Evolutionary conservation across 345 rosid species (phyloP).

Genomic region (Gossypium arboreum): DNA sequence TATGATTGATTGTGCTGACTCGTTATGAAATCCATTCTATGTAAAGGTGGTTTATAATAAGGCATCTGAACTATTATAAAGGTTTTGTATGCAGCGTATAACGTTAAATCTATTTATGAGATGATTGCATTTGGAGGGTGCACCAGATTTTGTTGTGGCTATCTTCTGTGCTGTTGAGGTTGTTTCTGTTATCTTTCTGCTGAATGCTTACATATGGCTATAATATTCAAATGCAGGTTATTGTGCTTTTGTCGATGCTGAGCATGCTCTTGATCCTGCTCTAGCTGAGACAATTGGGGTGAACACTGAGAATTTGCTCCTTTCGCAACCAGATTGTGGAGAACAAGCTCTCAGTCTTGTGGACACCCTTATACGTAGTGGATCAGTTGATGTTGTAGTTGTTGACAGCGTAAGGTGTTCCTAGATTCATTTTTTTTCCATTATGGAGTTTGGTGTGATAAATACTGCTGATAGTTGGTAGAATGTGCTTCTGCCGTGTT

Average conservation of each 20-base stretch:
- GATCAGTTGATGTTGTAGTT: constrained; percentile 91
- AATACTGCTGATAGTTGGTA: neutral
- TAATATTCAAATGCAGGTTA: constrained; percentile 46
- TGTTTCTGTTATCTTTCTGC: neutral
- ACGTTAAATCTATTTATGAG: neutral
- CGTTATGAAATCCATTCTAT: neutral
- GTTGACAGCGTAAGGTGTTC: constrained; percentile 89
- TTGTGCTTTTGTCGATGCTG: constrained; percentile 95
- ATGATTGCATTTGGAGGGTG: neutral
- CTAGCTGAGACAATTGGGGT: constrained; percentile 86
- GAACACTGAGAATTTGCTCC: constrained; percentile 82
- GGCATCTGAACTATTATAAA: neutral
- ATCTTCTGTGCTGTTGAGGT: neutral
- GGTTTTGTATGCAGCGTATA: neutral
- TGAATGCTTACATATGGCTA: constrained; percentile 12
- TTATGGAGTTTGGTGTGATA: neutral
- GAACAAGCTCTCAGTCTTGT: constrained; percentile 98
- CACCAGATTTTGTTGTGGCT: neutral
- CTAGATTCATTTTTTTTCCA: constrained; percentile 12
- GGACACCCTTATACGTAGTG: constrained; percentile 86
- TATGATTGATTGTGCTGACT: neutral
- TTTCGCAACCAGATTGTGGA: constrained; percentile 97
- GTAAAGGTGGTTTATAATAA: neutral
- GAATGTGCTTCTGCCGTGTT: neutral
- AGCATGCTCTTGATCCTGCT: constrained; percentile 96